These are phyloP conservation scores for Solanum chiquidenum DNA, from an alignment of 257 asterid genomes.

Conservation along the genomic window DNA sequence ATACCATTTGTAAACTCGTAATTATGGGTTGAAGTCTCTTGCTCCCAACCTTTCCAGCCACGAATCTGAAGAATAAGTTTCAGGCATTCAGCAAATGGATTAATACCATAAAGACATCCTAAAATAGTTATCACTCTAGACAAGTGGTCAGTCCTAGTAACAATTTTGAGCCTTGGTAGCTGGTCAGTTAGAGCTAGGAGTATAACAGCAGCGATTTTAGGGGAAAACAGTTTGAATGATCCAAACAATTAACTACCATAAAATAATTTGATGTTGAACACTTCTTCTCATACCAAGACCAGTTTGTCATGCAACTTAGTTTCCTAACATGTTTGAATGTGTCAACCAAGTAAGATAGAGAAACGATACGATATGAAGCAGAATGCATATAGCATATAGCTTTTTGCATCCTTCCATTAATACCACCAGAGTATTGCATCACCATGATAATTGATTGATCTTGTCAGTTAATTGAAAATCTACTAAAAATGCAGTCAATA, in stretches of 20 bases:
- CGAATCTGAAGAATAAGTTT: conserved; percentile 49
- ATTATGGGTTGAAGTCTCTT: conserved; percentile 58
- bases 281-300: not conserved
- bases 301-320: not conserved
- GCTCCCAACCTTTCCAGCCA: conserved; percentile 94
- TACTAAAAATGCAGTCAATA: not conserved
- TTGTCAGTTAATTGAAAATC: not conserved
- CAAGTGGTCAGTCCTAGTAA: not conserved
- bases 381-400: not conserved
- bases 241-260: not conserved
- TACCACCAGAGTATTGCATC: not conserved
- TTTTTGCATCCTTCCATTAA: not conserved
- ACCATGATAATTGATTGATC: not conserved
- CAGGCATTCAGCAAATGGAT: not conserved
- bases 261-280: not conserved
- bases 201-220: not conserved
- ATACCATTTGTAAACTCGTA: conserved; percentile 83
- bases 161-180: not conserved
- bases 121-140: not conserved
- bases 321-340: not conserved
- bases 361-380: not conserved
- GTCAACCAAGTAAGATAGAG: not conserved
- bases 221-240: not conserved
- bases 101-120: not conserved
- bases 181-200: not conserved